These are phyloP conservation scores for Globisporangium yorkense DNA, from an alignment of 352 stramenopile genomes.

Conservation along the genomic window DNA sequence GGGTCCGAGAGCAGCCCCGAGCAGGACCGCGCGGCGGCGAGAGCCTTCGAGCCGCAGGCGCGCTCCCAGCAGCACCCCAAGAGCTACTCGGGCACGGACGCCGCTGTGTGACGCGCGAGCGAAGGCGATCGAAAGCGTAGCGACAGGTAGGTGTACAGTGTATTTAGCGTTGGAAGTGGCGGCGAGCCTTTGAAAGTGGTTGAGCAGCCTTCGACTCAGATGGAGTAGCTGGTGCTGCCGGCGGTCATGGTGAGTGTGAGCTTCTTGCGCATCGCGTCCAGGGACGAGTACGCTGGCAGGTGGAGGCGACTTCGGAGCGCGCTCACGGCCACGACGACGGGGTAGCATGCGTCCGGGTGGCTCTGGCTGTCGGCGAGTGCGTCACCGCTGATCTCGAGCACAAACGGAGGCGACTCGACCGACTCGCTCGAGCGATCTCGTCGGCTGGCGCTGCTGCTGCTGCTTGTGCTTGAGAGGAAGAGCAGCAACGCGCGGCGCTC, in stretches of 20 bases:
- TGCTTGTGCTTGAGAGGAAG: conserved; percentile 29
- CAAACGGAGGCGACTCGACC: conserved; percentile 13
- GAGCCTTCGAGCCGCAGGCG: conserved; percentile 2
- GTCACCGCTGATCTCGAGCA: conserved; percentile 38
- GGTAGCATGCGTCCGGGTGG: conserved; percentile 53
- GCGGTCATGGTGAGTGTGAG: conserved; percentile 54
- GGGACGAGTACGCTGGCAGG: conserved; percentile 52
- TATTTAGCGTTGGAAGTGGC: conserved; percentile 7
- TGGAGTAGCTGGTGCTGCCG: conserved; percentile 5
- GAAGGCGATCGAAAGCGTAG: neutral
- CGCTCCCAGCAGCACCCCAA: neutral
- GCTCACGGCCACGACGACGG: conserved; percentile 33
- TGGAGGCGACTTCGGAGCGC: conserved; percentile 34
- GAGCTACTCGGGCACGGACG: conserved; percentile 7
- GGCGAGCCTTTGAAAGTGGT: neutral
- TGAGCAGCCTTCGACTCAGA: neutral
- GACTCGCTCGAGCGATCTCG: neutral
- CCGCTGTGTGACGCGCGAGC: neutral
- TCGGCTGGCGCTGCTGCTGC: neutral
- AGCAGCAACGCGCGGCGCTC: conserved; percentile 34
- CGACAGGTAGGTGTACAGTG: conserved; percentile 5
- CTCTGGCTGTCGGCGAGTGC: conserved; percentile 33
- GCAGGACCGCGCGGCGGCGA: neutral
- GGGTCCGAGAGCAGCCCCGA: conserved; percentile 16
- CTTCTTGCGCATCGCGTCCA: conserved; percentile 43